Percentiles rank a stretch among this genome's conserved stretches.
These are phyloP conservation scores for Malus domestica DNA, from an alignment of 306 rosid genomes.

Conservation along the genomic window DNA sequence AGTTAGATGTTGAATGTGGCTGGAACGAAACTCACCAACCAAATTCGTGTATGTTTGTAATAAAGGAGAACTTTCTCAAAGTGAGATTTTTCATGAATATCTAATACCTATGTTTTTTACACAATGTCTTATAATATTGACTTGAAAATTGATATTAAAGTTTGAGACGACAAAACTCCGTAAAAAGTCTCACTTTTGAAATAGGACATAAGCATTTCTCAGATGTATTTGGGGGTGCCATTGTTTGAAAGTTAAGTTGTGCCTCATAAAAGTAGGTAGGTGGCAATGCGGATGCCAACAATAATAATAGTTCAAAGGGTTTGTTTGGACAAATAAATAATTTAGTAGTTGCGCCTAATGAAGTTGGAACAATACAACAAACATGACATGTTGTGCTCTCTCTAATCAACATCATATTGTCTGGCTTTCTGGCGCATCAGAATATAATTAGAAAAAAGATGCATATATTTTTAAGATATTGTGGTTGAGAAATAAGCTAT, in stretches of 20 bases:
- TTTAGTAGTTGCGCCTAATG: constrained; percentile 14
- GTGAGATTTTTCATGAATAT: too few species aligned
- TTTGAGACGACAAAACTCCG: accelerated
- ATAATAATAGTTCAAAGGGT: too few species aligned
- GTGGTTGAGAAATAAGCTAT: neutral
- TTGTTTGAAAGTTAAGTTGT: neutral
- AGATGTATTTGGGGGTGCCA: neutral
- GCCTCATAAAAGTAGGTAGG: neutral
- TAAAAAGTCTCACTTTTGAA: too few species aligned
- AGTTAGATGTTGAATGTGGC: neutral
- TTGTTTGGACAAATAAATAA: neutral
- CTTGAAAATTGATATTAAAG: too few species aligned
- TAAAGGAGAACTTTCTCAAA: neutral
- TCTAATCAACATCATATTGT: neutral
- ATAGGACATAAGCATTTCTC: too few species aligned
- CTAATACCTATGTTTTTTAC: too few species aligned
- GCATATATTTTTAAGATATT: neutral
- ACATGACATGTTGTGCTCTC: neutral
- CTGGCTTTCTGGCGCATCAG: too few species aligned
- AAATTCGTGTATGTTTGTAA: neutral
- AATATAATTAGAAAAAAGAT: too few species aligned
- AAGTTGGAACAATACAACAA: neutral
- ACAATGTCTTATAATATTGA: too few species aligned
- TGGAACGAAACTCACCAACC: constrained; percentile 2
- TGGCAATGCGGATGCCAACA: neutral